phyloP scores from a whole-genome alignment of 106 monocot genomes.

The Chionographis japonica region DNA sequence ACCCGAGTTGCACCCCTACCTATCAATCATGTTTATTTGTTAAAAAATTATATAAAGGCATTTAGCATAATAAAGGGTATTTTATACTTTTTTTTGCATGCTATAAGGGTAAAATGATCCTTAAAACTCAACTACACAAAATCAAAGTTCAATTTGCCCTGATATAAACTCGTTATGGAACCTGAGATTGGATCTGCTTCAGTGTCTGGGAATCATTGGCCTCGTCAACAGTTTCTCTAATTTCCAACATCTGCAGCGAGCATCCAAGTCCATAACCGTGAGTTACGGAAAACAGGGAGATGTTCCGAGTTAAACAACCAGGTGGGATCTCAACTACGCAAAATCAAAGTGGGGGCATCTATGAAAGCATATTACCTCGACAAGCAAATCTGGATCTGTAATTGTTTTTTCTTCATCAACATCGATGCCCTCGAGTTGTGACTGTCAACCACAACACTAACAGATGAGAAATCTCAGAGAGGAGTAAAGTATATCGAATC shows the following conservation, averaged over 20 bases:
- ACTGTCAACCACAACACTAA: conserved; percentile 19
- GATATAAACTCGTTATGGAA: background rate
- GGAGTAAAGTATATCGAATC: background rate
- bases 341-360: background rate
- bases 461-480: background rate
- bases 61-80: too few species aligned
- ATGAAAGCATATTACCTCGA: conserved; percentile 44
- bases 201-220: conserved; percentile 39
- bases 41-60: too few species aligned
- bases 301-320: background rate
- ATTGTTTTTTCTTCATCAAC: conserved; percentile 87
- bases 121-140: too few species aligned
- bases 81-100: too few species aligned
- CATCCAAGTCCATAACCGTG: background rate
- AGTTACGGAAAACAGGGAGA: too few species aligned
- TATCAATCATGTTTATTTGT: too few species aligned
- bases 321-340: background rate
- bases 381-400: conserved; percentile 66
- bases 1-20: too few species aligned
- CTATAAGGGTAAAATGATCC: too few species aligned
- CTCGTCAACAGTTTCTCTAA: conserved; percentile 72
- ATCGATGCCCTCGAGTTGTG: conserved; percentile 71
- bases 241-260: conserved; percentile 66
- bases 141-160: too few species aligned
- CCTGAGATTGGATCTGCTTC: conserved; percentile 50